Percentiles rank a stretch among this genome's conserved stretches.
Evolutionary conservation across 1,284 basidiomycete genomes (phyloP).

Genomic region (Ceratobasidium sp.): DNA sequence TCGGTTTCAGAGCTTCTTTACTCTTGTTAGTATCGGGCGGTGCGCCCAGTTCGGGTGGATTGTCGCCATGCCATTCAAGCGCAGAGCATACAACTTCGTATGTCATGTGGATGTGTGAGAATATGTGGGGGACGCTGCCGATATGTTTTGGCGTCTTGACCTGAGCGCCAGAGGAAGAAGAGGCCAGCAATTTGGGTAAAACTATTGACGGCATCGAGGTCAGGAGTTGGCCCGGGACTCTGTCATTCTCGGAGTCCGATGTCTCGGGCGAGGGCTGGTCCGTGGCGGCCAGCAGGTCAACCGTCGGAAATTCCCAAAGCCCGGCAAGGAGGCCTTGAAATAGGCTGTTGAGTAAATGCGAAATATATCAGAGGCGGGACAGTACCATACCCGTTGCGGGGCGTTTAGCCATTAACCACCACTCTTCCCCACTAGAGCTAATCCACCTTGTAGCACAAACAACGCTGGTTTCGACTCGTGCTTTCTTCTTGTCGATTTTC

Average conservation of each 20-base stretch:
- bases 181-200: constrained; percentile 41
- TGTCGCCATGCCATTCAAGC: constrained; percentile 15
- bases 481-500: constrained; percentile 82
- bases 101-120: constrained; percentile 89
- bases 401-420: constrained; percentile 77
- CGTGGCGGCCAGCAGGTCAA: constrained; percentile 45
- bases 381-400: constrained; percentile 73
- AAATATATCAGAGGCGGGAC: constrained; percentile 43
- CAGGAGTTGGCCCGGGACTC: constrained; percentile 5
- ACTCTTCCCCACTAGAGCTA: constrained; percentile 53
- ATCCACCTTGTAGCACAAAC: constrained; percentile 87
- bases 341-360: constrained; percentile 43
- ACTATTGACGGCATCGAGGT: constrained; percentile 47
- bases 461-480: constrained; percentile 81
- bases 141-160: constrained; percentile 59
- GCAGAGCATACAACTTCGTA: constrained; percentile 69
- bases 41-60: constrained; percentile 3
- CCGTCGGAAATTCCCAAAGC: constrained; percentile 80
- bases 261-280: constrained; percentile 20
- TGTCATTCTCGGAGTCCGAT: constrained; percentile 38
- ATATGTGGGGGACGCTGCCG: constrained; percentile 79
- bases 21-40: constrained; percentile 8
- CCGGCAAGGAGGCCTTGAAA: constrained; percentile 84
- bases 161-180: constrained; percentile 46
- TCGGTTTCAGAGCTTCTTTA: constrained; percentile 18